Conservation (phyloP, 2,329 filamentous ascomycete genomes). For the Chaetomium sp. region DNA sequence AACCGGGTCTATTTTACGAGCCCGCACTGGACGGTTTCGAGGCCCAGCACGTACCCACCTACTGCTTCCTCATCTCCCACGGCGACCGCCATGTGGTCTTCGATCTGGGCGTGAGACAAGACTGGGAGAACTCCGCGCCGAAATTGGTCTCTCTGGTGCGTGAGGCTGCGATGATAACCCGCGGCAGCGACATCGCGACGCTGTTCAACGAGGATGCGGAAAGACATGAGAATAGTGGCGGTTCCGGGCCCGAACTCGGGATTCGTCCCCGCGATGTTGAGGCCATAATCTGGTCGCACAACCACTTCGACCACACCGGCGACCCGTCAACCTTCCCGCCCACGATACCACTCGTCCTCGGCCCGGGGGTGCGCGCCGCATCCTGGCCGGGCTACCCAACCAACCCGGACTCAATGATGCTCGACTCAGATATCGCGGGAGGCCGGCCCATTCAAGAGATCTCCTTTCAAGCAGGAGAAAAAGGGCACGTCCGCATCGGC, state of each 20-base stretch:
- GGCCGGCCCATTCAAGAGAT: constrained; percentile 19
- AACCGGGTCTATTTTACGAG: neutral
- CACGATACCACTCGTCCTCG: constrained; percentile 39
- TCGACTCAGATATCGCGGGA: constrained; percentile 27
- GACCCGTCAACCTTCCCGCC: constrained; percentile 37
- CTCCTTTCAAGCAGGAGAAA: constrained; percentile 8
- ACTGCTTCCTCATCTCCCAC: neutral
- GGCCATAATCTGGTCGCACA: constrained; percentile 29
- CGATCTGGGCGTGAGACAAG: neutral
- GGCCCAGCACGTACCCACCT: neutral
- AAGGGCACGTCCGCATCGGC: constrained; percentile 9
- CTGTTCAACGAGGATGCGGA: too few species aligned
- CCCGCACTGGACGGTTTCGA: neutral
- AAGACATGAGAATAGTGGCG: too few species aligned
- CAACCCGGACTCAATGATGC: constrained; percentile 24
- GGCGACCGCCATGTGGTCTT: neutral
- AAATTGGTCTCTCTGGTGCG: too few species aligned
- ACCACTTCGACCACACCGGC: constrained; percentile 43
- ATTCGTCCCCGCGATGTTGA: constrained; percentile 9
- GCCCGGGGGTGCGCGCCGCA: constrained; percentile 37
- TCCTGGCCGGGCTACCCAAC: constrained; percentile 39
- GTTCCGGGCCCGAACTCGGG: neutral
- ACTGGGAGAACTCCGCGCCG: neutral
- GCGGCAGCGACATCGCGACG: too few species aligned
- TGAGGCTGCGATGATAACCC: too few species aligned